phyloP scores from a whole-genome alignment of 2,329 filamentous ascomycete species.

The Trichoderma guizhouense region DNA sequence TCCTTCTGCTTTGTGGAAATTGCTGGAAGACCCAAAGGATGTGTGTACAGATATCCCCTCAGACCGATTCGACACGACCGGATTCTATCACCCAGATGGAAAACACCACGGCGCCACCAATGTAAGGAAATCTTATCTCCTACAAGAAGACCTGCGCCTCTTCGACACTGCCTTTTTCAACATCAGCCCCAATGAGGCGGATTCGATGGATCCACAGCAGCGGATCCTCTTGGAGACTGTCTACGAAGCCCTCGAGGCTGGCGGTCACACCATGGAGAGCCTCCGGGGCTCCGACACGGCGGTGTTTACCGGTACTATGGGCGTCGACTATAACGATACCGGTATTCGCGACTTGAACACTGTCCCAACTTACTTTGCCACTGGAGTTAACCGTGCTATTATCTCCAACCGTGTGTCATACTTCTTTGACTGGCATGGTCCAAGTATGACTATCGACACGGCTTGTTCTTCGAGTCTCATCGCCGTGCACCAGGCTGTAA shows the following conservation, averaged over 20 bases:
- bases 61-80: constrained; percentile 23
- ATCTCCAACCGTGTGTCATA: constrained; percentile 43
- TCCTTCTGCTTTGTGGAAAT: constrained; percentile 23
- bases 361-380: constrained; percentile 39
- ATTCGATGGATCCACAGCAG: constrained; percentile 22
- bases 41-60: constrained; percentile 6
- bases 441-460: constrained; percentile 49
- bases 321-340: constrained; percentile 37
- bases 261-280: constrained; percentile 24
- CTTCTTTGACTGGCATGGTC: constrained; percentile 45
- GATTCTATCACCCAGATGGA: constrained; percentile 24
- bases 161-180: too few relatives aligned
- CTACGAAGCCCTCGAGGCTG: constrained; percentile 40
- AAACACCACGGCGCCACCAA: constrained; percentile 29
- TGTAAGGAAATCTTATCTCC: constrained; percentile 30
- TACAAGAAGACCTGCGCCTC: too few relatives aligned
- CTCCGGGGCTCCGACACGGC: constrained; percentile 31
- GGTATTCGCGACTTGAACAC: constrained; percentile 24
- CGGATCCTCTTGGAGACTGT: constrained; percentile 35
- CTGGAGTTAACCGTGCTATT: constrained; percentile 39
- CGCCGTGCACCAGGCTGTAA: constrained; percentile 42
- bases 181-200: too few relatives aligned
- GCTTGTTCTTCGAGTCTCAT: constrained; percentile 49
- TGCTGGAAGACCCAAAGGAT: too few relatives aligned
- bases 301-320: constrained; percentile 36